Evolutionary conservation across 2,329 filamentous ascomycete genomes (phyloP).

Genomic region (Orbilia oligospora): DNA sequence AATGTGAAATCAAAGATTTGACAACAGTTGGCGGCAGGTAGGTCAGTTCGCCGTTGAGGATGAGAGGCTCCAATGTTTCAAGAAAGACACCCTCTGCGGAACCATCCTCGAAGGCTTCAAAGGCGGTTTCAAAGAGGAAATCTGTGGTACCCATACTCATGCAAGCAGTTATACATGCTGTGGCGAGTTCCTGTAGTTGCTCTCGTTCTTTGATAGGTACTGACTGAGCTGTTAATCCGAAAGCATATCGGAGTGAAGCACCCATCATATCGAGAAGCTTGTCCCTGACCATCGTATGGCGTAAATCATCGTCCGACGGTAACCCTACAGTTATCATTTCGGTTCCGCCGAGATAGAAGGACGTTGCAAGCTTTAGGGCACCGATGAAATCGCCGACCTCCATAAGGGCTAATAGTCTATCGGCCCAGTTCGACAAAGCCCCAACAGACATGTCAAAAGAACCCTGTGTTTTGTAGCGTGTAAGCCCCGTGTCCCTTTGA

Average conservation of each 20-base stretch:
- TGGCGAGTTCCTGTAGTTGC: constrained; percentile 82
- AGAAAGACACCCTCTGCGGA: constrained; percentile 82
- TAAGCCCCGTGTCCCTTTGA: constrained; percentile 30
- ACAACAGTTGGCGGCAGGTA: constrained; percentile 84
- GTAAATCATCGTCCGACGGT: constrained; percentile 82
- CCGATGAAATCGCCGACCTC: constrained; percentile 96
- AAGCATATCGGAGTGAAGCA: constrained; percentile 90
- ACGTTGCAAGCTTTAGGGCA: constrained; percentile 89
- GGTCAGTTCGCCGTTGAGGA: constrained; percentile 82
- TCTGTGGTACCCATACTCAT: constrained; percentile 82
- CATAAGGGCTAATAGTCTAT: constrained; percentile 92
- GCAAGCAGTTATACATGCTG: constrained; percentile 87
- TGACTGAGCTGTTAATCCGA: constrained; percentile 74
- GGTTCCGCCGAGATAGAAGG: constrained; percentile 91
- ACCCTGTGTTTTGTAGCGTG: constrained; percentile 66
- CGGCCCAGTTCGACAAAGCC: constrained; percentile 95
- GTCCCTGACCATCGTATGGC: constrained; percentile 86
- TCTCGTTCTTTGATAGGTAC: constrained; percentile 69
- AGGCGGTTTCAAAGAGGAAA: constrained; percentile 91
- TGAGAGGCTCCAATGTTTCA: constrained; percentile 88
- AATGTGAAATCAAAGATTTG: constrained; percentile 87
- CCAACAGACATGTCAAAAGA: constrained; percentile 94
- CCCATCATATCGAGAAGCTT: constrained; percentile 94
- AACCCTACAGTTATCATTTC: constrained; percentile 95
- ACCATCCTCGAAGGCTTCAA: constrained; percentile 87